Conservation (phyloP, 2,329 filamentous ascomycete genomes). For the Xylariaceae sp. region DNA sequence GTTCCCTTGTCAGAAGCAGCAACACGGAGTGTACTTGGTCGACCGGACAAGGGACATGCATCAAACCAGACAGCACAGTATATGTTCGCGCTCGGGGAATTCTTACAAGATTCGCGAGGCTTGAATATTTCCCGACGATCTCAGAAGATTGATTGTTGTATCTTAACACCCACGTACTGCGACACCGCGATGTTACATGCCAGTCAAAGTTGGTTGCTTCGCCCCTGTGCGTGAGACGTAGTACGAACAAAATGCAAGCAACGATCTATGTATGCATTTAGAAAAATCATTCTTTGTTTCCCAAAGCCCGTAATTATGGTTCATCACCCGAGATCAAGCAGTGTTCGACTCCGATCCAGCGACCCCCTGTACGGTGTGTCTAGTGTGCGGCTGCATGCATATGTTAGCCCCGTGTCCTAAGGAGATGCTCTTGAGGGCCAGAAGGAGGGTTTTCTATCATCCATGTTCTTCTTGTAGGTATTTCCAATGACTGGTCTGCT, state of each 20-base stretch:
- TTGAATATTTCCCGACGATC: too few relatives aligned
- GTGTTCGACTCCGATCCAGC: constrained; percentile 36
- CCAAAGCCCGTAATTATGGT: background rate
- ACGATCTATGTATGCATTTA: background rate
- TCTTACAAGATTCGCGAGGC: background rate
- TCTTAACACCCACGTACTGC: too few relatives aligned
- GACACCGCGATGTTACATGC: constrained; percentile 2
- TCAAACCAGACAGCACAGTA: constrained; percentile 9
- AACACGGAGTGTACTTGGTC: background rate
- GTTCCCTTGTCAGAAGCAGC: background rate
- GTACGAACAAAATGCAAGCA: background rate
- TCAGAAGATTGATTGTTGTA: too few relatives aligned
- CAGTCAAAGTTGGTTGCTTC: constrained; percentile 2
- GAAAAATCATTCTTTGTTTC: background rate
- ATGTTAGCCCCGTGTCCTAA: constrained; percentile 32
- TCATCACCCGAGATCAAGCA: constrained; percentile 37
- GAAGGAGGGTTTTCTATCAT: background rate
- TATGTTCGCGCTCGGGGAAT: too few relatives aligned
- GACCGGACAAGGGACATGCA: background rate
- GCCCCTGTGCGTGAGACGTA: constrained; percentile 2
- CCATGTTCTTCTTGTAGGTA: background rate
- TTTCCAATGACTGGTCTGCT: constrained; percentile 5
- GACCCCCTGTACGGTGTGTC: constrained; percentile 29
- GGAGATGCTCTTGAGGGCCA: constrained; percentile 11
- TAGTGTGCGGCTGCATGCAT: constrained; percentile 38